Conservation (phyloP, 495 filamentous ascomycete genomes). For the Annulohypoxylon bovei region DNA sequence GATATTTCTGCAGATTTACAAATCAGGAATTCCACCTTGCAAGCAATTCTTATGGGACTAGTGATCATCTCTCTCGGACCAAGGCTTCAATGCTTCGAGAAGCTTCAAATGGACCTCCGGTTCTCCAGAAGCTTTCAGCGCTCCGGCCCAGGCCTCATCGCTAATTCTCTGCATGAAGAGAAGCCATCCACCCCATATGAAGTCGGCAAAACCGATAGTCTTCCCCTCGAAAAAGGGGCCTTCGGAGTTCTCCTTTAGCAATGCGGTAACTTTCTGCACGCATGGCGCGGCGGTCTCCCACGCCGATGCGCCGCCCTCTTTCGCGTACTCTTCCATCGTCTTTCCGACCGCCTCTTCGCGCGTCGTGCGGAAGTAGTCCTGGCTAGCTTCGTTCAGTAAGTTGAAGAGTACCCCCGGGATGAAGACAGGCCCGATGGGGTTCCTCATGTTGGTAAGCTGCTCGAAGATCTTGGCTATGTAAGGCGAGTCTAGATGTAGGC, state of each 20-base stretch:
- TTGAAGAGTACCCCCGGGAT: slow-evolving; percentile 48
- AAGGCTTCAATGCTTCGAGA: slow-evolving; percentile 52
- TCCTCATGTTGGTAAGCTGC: slow-evolving; percentile 26
- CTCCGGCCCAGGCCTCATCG: slow-evolving; percentile 46
- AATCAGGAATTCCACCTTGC: no score
- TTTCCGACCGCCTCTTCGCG: slow-evolving; percentile 54
- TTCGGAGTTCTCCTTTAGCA: slow-evolving; percentile 59
- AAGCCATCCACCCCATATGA: slow-evolving; percentile 53
- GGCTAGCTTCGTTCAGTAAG: slow-evolving; percentile 53
- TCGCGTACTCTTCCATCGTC: slow-evolving; percentile 54
- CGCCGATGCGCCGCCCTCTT: slow-evolving; percentile 47
- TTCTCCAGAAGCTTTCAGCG: slow-evolving; percentile 50
- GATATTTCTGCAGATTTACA: background rate
- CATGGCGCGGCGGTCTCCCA: slow-evolving; percentile 51
- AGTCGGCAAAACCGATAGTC: slow-evolving; percentile 54
- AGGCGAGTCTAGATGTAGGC: slow-evolving; percentile 61
- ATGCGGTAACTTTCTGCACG: slow-evolving; percentile 53
- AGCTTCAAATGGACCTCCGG: slow-evolving; percentile 47
- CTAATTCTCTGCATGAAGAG: slow-evolving; percentile 47
- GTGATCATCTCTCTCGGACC: slow-evolving; percentile 46
- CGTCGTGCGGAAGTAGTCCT: slow-evolving; percentile 58
- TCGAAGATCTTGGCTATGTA: slow-evolving; percentile 47
- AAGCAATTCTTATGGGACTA: background rate
- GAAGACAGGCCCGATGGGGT: slow-evolving; percentile 40
- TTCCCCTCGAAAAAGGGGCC: slow-evolving; percentile 61